Conservation (phyloP, 1,139 yeast species). For the Yamadazyma pseudoaaseri region DNA sequence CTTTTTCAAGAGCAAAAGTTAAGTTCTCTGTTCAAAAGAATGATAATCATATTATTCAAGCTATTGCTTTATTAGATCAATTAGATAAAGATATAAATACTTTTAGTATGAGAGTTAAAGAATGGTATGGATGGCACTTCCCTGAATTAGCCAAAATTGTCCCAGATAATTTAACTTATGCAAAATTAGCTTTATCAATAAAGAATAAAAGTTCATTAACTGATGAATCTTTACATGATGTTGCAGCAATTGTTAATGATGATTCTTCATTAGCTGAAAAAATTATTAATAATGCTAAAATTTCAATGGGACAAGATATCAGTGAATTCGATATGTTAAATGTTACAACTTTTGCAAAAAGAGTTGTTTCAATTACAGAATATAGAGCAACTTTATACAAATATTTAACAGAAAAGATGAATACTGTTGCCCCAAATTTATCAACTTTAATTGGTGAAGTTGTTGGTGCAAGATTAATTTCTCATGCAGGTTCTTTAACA, state of each 20-base stretch:
- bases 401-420: constrained; percentile 91
- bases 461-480: constrained; percentile 96
- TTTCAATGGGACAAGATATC: constrained; percentile 98
- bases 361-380: constrained; percentile 90
- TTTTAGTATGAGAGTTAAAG: constrained; percentile 96
- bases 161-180: constrained; percentile 86
- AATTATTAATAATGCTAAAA: constrained; percentile 84
- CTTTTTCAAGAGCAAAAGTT: constrained; percentile 97
- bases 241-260: constrained; percentile 85
- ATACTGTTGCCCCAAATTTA: constrained; percentile 96
- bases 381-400: constrained; percentile 91
- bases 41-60: constrained; percentile 98
- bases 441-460: constrained; percentile 95
- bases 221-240: constrained; percentile 83
- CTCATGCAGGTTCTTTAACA: constrained; percentile 95
- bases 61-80: constrained; percentile 94
- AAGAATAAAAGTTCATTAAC: constrained; percentile 82
- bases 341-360: constrained; percentile 86
- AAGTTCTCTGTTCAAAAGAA: constrained; percentile 98
- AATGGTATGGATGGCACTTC: constrained; percentile 99
- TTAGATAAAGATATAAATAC: constrained; percentile 97
- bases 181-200: constrained; percentile 77
- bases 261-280: constrained; percentile 94
- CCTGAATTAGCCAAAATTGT: constrained; percentile 98
- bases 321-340: constrained; percentile 84